Evolutionary conservation across 108 stramenopile species (phyloP), one percentile per base, ranked within the genome.

Genomic region (Cyclotella baltica): DNA sequence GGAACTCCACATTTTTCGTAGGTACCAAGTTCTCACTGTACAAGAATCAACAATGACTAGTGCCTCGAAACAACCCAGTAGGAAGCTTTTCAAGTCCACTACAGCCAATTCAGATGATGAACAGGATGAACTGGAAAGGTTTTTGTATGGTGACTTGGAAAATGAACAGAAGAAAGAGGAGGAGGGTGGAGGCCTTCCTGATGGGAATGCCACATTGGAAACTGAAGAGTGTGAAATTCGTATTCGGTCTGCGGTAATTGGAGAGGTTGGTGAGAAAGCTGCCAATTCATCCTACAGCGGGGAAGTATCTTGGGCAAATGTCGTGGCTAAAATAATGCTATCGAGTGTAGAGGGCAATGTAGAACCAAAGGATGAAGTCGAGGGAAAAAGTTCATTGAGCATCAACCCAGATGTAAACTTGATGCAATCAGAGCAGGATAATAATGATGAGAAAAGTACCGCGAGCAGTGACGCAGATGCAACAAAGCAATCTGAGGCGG

Each of bases 91-190:
- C 6, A 72, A 20, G 30, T 70, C 43, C 15, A 33, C 20, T 30
- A n/a, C 56, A 3, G 25, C 64, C 28, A 76, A 75, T 63, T 34
- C 40, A n/a, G 47, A 38, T 20, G 56, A 51, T 37, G 64, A 72
- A 38, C 63, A 66, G 47, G 23, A 55, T 52, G 81, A 82, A 47
- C 52, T 76, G 64, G 81, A 82, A 6, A 38, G 53, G 31, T 75
- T 56, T 37, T 70, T 82, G 11, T 82, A 82, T 35, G 81, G 81
- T 29, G 81, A 82, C 35, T 76, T 76, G 74, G 33, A 40, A 22
- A 23, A 40, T 2, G 68, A 55, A 47, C 65, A 76, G 30, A 67
- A 65, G 35, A 38, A 53, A 64, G 65, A 72, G 30, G 81, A 72
- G 34, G 70, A 63, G 20, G 77, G 29, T 20, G 22, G 64, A 25